Evolutionary conservation across 768 basidiomycete genomes (phyloP).

Genomic region (Cyclocybe aegerita): DNA sequence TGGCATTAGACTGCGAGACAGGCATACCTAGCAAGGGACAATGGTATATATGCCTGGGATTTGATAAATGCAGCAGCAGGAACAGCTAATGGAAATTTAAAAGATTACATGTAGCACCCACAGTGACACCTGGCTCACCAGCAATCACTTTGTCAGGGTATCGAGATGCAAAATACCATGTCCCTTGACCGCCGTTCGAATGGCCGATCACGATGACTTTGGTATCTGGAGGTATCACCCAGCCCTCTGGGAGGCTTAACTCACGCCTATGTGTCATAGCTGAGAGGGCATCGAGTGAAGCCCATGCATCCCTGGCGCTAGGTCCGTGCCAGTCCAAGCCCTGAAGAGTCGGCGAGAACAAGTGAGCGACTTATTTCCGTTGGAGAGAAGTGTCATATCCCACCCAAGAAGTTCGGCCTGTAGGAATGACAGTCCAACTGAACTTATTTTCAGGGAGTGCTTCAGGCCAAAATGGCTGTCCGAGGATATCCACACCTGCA

Average conservation of each 20-base stretch:
- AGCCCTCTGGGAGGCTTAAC: conserved; percentile 32
- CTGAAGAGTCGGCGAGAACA: conserved; percentile 30
- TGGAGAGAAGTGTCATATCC: neutral
- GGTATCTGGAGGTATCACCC: conserved; percentile 21
- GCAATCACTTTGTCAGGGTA: conserved; percentile 76
- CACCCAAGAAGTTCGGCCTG: conserved; percentile 86
- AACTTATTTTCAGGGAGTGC: conserved; percentile 56
- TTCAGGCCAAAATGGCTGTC: conserved; percentile 56
- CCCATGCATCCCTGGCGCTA: conserved; percentile 71
- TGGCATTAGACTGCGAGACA: neutral
- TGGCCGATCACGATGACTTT: conserved; percentile 79
- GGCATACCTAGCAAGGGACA: conserved; percentile 59
- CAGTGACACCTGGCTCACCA: conserved; percentile 34
- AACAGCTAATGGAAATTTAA: conserved; percentile 43
- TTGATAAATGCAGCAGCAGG: conserved; percentile 86
- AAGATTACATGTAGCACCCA: neutral
- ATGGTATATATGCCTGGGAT: conserved; percentile 82
- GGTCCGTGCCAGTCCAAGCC: conserved; percentile 94
- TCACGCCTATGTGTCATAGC: conserved; percentile 37
- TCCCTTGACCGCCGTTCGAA: conserved; percentile 91
- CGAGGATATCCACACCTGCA: conserved; percentile 76
- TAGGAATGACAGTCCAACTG: conserved; percentile 80
- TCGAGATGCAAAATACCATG: conserved; percentile 76
- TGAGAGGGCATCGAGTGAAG: conserved; percentile 54
- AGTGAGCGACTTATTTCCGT: neutral